Evolutionary conservation across 2,329 filamentous ascomycete genomes (phyloP).

Genomic region (Fusarium haematococcum): DNA sequence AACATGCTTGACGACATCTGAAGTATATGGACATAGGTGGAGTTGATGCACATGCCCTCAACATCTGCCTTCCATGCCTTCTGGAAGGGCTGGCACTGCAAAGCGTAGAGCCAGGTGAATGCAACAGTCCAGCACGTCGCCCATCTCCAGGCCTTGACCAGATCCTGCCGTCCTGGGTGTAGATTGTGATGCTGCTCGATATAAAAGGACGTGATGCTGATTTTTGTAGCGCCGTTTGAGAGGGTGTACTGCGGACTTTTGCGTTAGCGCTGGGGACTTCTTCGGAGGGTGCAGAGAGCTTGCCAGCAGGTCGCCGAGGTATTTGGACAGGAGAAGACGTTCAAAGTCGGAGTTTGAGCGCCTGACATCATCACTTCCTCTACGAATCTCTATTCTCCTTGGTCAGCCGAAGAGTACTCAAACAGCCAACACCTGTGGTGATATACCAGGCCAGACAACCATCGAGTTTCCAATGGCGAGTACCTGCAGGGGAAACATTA

Average conservation of each 20-base stretch:
- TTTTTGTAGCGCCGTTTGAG: not conserved
- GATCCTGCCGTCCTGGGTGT: not conserved
- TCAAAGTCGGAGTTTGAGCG: not conserved
- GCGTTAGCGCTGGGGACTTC: not conserved
- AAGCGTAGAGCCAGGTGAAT: not conserved
- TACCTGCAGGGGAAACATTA: not conserved
- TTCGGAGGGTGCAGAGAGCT: not conserved
- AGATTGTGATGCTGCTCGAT: not conserved
- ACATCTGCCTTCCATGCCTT: not conserved
- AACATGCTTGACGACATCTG: not conserved
- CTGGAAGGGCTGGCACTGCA: not conserved
- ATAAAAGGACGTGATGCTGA: not conserved
- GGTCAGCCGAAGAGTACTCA: not conserved
- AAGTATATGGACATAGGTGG: not conserved
- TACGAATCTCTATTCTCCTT: not conserved
- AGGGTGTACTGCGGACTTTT: not conserved
- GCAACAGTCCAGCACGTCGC: not conserved
- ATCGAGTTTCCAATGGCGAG: not conserved
- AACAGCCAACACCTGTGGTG: not conserved
- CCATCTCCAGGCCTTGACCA: not conserved
- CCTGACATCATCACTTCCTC: not conserved
- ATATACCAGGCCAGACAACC: not conserved
- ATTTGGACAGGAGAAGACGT: not conserved
- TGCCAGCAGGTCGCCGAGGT: not conserved
- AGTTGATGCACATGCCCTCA: not conserved